Evolutionary conservation across 1,284 basidiomycete species (phyloP), one percentile per base, ranked within the genome.

Genomic region (Coniferiporia sulphurascens): DNA sequence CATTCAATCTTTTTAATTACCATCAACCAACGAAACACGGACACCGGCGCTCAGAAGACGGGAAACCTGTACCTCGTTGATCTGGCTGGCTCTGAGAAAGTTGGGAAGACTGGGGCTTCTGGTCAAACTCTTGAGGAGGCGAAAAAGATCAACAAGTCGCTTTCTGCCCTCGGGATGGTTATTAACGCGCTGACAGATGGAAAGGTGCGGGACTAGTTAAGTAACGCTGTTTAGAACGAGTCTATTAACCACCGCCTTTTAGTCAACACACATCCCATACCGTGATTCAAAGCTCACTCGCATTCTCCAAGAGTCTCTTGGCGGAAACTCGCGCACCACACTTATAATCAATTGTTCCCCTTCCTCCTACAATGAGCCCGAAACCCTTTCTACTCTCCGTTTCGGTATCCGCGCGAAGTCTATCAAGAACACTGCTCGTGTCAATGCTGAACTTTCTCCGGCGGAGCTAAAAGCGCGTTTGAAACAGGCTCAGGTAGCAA

Each of bases 311-410:
- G 98, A 99, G 76, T 99, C 97, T 34, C 84, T 99, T 5, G 97
- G 97, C 70, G 97, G 97, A 71, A 99, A 99, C 76, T 98, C 96
- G 36, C 87, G 97, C 46, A 99, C 97, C 19, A 99, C 97, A 0
- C 84, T 99, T 43, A 98, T 99, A 70, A 98, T 99, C 78, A 99
- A 99, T 72, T 98, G 95, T 71, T 99, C 97, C 22, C 97, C 97
- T 12, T 95, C 93, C 1, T 87, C 91, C 1, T 99, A 94, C 79
- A 99, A 99, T 69, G 94, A 97, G 70, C 80, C 93, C 1, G 97
- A 99, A 75, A 99, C 97, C 1, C 80, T 99, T n/a, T 92, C 90
- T 0, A 99, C 97, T 1, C 83, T 99, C 36, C 90, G 97, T 34
- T 99, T 99, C 74, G 97, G 97, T 82, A 97, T 98, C 73, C 91